Base-by-base conservation (phyloP, 257 asterid species). In the Jaltomata sinuosa region DNA sequence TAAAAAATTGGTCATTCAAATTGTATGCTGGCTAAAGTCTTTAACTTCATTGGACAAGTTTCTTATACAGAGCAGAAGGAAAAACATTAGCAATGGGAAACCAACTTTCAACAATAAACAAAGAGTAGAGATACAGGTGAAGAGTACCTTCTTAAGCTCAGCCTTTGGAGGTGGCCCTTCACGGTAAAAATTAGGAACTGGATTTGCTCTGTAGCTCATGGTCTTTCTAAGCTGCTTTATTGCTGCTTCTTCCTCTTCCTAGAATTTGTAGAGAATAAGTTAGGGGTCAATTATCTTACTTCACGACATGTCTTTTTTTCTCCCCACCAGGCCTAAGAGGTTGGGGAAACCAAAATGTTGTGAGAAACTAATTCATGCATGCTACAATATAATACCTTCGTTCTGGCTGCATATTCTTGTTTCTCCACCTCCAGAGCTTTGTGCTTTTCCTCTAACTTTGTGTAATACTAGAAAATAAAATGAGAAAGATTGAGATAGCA, bases 121-220 rank as follows among this genome's bases (percentile, higher is more conserved):
- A 14, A 15, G 81, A 76, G 81, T 49, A 4, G 22, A 29, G 9
- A 77, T 2, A 57, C 42, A 59, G 3, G 14, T 59, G 78, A 36
- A 49, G 31, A 47, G 79, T 90, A 95, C 98, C 98, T 95, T 95
- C 87, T 91, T 95, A 62, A 95, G 94, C 91, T 94, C 93, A 83
- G 69, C 90, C 85, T 93, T 95, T 11, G 97, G 95, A 9, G 99
- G 98, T 82, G 97, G 97, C 54, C 98, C 99, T 91, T 92, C 96
- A 6, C 87, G 92, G 81, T 95, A 95, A 85, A 95, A 95, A 71
- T 81, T 93, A 71, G 99, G 98, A 87, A 95, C 92, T n/a, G 99
- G 98, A 76, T 95, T 95, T 79, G 99, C 99, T 91, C 86, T 94
- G 87, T 87, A 87, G 82, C 83, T 87, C 99, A 93, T 95, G 89